phyloP scores from a whole-genome alignment of 495 filamentous ascomycete species.

The Penicillium lividum region DNA sequence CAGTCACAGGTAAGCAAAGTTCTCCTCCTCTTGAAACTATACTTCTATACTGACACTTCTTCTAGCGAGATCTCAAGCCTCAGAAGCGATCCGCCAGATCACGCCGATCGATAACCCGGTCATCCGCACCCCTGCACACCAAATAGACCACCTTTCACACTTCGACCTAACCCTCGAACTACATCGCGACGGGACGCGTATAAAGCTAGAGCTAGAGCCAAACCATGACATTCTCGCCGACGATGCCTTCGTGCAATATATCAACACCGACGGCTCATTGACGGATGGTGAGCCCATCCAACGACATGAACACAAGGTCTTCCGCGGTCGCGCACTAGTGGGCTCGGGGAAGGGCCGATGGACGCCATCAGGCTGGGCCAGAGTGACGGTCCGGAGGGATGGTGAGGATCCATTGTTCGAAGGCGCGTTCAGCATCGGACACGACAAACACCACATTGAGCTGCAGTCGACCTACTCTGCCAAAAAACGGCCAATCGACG shows the following conservation, averaged over 20 bases:
- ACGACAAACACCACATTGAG: constrained; percentile 88
- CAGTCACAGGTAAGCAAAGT: constrained; percentile 20
- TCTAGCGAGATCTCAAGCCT: constrained; percentile 68
- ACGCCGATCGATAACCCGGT: constrained; percentile 70
- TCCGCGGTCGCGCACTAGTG: constrained; percentile 76
- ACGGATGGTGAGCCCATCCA: constrained; percentile 62
- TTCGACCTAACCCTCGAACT: constrained; percentile 84
- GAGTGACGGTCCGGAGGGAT: constrained; percentile 75
- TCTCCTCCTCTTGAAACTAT: neutral
- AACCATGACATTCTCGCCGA: constrained; percentile 87
- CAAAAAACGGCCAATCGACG: constrained; percentile 74
- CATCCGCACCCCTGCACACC: constrained; percentile 76
- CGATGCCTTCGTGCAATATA: constrained; percentile 70
- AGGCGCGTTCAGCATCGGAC: constrained; percentile 78
- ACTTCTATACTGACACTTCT: constrained; percentile 5
- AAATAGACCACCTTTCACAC: constrained; percentile 72
- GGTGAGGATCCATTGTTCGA: constrained; percentile 81
- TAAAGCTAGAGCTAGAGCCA: constrained; percentile 83
- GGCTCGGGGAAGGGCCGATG: constrained; percentile 64
- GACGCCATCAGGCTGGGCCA: constrained; percentile 83
- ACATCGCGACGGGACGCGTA: constrained; percentile 62
- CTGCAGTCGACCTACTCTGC: constrained; percentile 70
- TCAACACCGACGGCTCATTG: constrained; percentile 68
- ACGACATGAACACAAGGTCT: constrained; percentile 75
- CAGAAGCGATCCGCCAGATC: constrained; percentile 75